Evolutionary conservation across 129 eudicot species (phyloP), one percentile per base, ranked within the genome.

Genomic region (Gnaphalium uliginosum): DNA sequence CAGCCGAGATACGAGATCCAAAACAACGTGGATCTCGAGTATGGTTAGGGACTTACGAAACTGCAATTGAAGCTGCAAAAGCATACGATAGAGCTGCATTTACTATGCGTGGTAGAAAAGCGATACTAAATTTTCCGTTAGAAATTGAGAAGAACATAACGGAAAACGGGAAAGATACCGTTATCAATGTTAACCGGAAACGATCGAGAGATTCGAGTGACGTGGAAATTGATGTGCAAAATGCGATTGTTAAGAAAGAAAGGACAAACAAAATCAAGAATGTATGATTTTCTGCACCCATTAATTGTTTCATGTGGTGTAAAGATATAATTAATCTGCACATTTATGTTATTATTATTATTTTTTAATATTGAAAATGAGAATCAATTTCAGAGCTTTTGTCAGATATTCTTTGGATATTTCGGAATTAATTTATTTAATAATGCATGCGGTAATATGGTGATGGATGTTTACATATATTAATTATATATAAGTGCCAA

Each of bases 1-100:
- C 96, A 9, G 93, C 96, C 37, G 96, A 90, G 87, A 90, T 90
- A 27, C 86, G 93, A 4, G 90, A 90, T 68, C 91, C 96, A 1
- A 80, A 72, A 24, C 87, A 86, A 4, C 83, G 86, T 4, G 96
- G 96, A 4, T 74, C 85, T 22, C 72, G 96, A 54, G 89, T 87
- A 24, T 90, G 96, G 96, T 73, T 90, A 5, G 96, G 96, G 25
- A 90, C 96, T 0, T 90, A 64, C 56, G 93, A 87, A 19, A 85
- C 93, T 6, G 93, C 93, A 17, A 66, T 86, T 50, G 93, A 84
- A n/a, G 96, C 96, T 8, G 96, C 96, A 9, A 86, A 69, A 50
- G 96, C 96, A 11, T 90, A 90, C 37, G 93, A 90, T 39, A 63
- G 83, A 61, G 96, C 93, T 0, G 91, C 96, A 27, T 90, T 83